These are phyloP conservation scores for Podospora didyma DNA, from an alignment of 495 filamentous ascomycete species.

Conservation along the genomic window DNA sequence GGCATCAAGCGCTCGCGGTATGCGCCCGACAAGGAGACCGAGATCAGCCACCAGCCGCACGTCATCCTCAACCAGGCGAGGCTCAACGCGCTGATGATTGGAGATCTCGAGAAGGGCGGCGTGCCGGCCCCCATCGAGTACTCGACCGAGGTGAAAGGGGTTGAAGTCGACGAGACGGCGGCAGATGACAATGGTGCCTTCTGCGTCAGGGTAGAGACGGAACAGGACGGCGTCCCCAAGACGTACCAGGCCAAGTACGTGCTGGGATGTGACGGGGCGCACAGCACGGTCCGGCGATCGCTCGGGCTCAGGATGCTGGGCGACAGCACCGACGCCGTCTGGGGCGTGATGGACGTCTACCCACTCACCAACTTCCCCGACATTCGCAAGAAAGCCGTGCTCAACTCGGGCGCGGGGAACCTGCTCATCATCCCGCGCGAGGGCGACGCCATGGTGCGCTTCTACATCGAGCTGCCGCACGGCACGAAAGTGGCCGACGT, in stretches of 20 bases:
- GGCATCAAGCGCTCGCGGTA: conserved; percentile 50
- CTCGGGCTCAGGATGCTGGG: conserved; percentile 71
- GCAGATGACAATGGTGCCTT: conserved; percentile 40
- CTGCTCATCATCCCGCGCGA: conserved; percentile 65
- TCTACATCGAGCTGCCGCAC: conserved; percentile 57
- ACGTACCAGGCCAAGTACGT: conserved; percentile 63
- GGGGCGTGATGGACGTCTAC: conserved; percentile 80
- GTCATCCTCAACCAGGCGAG: conserved; percentile 76
- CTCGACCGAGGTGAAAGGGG: conserved; percentile 50
- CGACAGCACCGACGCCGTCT: conserved; percentile 63
- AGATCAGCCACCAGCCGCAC: conserved; percentile 64
- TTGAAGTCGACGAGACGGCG: conserved; percentile 50
- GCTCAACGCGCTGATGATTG: conserved; percentile 60
- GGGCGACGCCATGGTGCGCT: conserved; percentile 54
- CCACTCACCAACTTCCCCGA: conserved; percentile 74
- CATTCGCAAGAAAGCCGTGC: conserved; percentile 55
- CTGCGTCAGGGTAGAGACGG: conserved; percentile 50
- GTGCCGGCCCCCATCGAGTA: conserved; percentile 53
- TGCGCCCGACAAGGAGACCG: conserved; percentile 58
- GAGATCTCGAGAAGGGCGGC: conserved; percentile 42
- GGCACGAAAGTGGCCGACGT: conserved; percentile 33
- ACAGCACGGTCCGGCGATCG: conserved; percentile 61
- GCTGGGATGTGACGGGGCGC: conserved; percentile 75
- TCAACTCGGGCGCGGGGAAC: conserved; percentile 52
- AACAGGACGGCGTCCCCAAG: conserved; percentile 49